These are phyloP conservation scores for Blepharisma japonicum DNA, from an alignment of 73 alveolate species.

Conservation along the genomic window DNA sequence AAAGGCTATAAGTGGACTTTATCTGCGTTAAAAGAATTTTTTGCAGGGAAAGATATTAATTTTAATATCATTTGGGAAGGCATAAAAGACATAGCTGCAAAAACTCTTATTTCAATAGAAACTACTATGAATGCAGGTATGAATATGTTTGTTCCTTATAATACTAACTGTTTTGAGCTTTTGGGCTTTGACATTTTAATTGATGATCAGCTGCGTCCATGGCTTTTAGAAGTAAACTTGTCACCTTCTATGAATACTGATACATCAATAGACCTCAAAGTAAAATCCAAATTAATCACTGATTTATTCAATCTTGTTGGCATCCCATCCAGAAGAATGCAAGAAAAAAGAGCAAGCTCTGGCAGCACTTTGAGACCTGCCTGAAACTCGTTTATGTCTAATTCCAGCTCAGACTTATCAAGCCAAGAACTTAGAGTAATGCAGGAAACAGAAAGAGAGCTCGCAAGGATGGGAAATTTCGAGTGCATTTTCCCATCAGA, in stretches of 20 bases:
- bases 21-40: constrained; percentile 51
- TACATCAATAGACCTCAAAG: constrained; percentile 58
- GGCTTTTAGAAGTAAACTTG: constrained; percentile 81
- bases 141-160: constrained; percentile 77
- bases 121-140: constrained; percentile 65
- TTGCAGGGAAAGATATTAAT: constrained; percentile 35
- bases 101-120: constrained; percentile 80
- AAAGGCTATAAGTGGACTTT: constrained; percentile 76
- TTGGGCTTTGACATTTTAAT: constrained; percentile 80
- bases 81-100: constrained; percentile 81
- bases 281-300: constrained; percentile 62
- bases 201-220: constrained; percentile 71
- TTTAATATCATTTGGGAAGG: constrained; percentile 45
- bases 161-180: constrained; percentile 81
- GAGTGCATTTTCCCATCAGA: constrained; percentile 64
- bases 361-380: constrained; percentile 4
- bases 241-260: constrained; percentile 73
- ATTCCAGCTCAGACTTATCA: no score
- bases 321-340: neutral
- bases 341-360: neutral
- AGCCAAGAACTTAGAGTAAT: constrained; percentile 37
- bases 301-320: constrained; percentile 72
- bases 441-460: constrained; percentile 65
- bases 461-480: constrained; percentile 54
- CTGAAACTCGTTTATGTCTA: neutral